Evolutionary conservation across 805 yeast genomes (phyloP).

Genomic region (Yarrowia divulgata): DNA sequence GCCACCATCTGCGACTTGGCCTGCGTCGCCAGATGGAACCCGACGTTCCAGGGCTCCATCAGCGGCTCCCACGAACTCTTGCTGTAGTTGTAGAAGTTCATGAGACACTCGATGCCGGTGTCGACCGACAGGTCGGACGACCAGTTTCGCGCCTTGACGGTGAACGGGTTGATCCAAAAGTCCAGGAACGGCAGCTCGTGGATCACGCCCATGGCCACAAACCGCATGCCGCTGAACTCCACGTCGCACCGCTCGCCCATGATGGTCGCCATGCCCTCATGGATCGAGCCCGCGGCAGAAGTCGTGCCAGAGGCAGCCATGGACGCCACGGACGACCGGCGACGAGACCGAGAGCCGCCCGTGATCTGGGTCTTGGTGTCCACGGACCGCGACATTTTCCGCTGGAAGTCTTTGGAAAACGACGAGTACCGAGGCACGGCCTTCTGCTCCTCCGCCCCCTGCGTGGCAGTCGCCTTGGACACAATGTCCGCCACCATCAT

Average conservation of each 20-base stretch:
- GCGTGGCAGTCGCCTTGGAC: slow-evolving; percentile 63
- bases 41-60: slow-evolving; percentile 84
- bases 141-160: slow-evolving; percentile 78
- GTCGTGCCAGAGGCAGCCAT: slow-evolving; percentile 18
- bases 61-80: slow-evolving; percentile 91
- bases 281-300: slow-evolving; percentile 16
- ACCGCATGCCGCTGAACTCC: slow-evolving; percentile 75
- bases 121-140: slow-evolving; percentile 81
- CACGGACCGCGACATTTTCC: slow-evolving; percentile 18
- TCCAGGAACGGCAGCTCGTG: slow-evolving; percentile 91
- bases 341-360: slow-evolving; percentile 7
- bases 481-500: slow-evolving; percentile 77
- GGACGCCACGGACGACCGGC: slow-evolving; percentile 36
- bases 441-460: slow-evolving; percentile 18
- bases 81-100: slow-evolving; percentile 85
- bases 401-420: slow-evolving; percentile 41
- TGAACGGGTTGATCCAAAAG: slow-evolving; percentile 74
- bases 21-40: slow-evolving; percentile 66
- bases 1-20: slow-evolving; percentile 56
- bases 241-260: slow-evolving; percentile 74
- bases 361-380: slow-evolving; percentile 21
- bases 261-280: slow-evolving; percentile 53
- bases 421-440: slow-evolving; percentile 41
- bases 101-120: slow-evolving; percentile 66
- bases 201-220: slow-evolving; percentile 87